These are phyloP conservation scores for Artemisia argyi DNA, from an alignment of 129 eudicot species.

Conservation along the genomic window DNA sequence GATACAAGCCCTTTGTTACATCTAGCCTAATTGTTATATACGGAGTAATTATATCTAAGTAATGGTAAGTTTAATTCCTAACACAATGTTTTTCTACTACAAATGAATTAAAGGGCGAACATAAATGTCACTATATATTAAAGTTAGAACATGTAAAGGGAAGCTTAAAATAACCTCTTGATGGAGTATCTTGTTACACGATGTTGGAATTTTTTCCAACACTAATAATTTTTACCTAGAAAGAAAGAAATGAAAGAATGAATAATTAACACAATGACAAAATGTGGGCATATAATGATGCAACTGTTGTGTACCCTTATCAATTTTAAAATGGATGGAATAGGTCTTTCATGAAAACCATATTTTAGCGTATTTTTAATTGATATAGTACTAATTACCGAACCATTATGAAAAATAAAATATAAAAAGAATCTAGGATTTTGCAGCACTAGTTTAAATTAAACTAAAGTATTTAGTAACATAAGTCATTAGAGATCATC, in stretches of 20 bases:
- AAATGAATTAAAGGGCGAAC: too few relatives aligned
- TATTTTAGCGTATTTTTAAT: slow-evolving; percentile 6
- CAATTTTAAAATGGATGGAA: slow-evolving; percentile 12
- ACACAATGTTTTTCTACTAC: too few relatives aligned
- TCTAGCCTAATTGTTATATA: too few relatives aligned
- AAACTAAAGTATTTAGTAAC: not conserved
- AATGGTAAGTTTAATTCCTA: too few relatives aligned
- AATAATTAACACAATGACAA: slow-evolving; percentile 13
- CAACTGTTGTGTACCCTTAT: slow-evolving; percentile 24
- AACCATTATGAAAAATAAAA: slow-evolving; percentile 26
- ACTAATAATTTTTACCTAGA: slow-evolving; percentile 20
- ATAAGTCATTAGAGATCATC: slow-evolving; percentile 2
- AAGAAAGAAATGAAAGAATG: slow-evolving; percentile 4
- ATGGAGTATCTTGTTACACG: not conserved
- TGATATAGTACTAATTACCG: slow-evolving; percentile 22
- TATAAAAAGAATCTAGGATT: slow-evolving; percentile 18
- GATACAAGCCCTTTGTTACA: too few relatives aligned
- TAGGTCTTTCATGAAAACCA: slow-evolving; percentile 6
- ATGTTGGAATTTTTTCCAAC: slow-evolving; percentile 34
- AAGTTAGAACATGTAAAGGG: too few relatives aligned
- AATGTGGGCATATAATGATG: slow-evolving; percentile 36
- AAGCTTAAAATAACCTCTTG: not conserved
- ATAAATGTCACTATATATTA: too few relatives aligned
- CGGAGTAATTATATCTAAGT: too few relatives aligned
- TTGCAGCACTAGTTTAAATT: slow-evolving; percentile 5